Evolutionary conservation across 306 rosid genomes (phyloP).

Genomic region (Quercus dentata): DNA sequence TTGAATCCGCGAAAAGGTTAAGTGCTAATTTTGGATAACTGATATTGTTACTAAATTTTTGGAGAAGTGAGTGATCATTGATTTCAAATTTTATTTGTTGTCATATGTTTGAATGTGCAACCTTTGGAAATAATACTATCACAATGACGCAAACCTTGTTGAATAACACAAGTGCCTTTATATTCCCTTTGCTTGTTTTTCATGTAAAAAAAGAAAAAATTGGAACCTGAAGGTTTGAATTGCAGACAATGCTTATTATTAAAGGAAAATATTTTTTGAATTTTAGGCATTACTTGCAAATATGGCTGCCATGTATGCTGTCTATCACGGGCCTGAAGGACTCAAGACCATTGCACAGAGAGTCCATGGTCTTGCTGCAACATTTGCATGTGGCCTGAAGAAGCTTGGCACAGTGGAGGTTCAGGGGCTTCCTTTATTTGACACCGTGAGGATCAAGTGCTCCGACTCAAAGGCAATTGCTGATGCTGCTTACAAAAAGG

Average conservation of each 20-base stretch:
- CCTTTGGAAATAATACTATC: too few relatives aligned
- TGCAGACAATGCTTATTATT: neutral
- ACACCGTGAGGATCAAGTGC: slow-evolving; percentile 81
- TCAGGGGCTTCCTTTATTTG: slow-evolving; percentile 90
- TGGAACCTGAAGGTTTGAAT: too few relatives aligned
- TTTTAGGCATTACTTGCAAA: slow-evolving; percentile 95
- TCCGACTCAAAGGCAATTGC: slow-evolving; percentile 67
- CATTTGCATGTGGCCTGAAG: slow-evolving; percentile 79
- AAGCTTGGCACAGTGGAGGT: slow-evolving; percentile 88
- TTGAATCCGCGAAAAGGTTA: too few relatives aligned
- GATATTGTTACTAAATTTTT: too few relatives aligned
- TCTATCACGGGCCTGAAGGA: slow-evolving; percentile 98
- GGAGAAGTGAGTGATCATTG: too few relatives aligned
- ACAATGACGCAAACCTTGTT: too few relatives aligned
- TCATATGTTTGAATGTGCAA: too few relatives aligned
- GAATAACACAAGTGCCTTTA: too few relatives aligned
- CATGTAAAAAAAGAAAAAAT: too few relatives aligned
- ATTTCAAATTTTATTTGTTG: too few relatives aligned
- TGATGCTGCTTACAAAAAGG: slow-evolving; percentile 64
- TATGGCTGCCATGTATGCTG: slow-evolving; percentile 99
- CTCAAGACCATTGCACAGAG: slow-evolving; percentile 77
- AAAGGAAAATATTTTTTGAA: slow-evolving; percentile 16
- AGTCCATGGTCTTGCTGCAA: slow-evolving; percentile 96
- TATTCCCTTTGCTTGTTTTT: too few relatives aligned
- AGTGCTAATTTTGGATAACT: too few relatives aligned